Evolutionary conservation across 768 basidiomycete species (phyloP), one percentile per base, ranked within the genome.

Genomic region (Boletus fagicola): DNA sequence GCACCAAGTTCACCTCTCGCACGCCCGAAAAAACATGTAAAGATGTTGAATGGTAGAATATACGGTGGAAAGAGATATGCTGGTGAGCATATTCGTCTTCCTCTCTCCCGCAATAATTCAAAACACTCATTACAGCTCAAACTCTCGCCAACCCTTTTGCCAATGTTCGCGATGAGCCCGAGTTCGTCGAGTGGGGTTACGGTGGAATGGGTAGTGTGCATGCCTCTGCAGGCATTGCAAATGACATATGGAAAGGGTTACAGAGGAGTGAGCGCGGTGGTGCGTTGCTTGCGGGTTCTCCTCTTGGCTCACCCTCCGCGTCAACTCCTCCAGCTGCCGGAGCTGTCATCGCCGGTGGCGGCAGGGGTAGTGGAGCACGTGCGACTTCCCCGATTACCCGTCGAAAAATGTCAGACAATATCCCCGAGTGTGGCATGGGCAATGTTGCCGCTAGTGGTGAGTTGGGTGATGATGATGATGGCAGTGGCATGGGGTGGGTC

Each of bases 181-280:
- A 88, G 67, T 95, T 95, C 63, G 90, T 93, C 16, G 93, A 95
- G 71, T 95, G 93, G 93, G 93, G 93, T 0, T 90, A 88, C 56
- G 90, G 90, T 33, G 90, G 90, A 3, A 87, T 93, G 87, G 92
- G 92, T 28, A 81, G 80, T 36, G 78, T 78, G 1, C 49, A 66
- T 3, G 66, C 65, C 24, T 66, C 70, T 16, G 64, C 51, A 5
- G 72, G 63, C 11, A 58, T 68, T 31, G 71, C 64, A 20, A 70
- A 66, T 33, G 68, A 70, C 24, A 62, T 66, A 48, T 71, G 69
- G 66, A 68, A 59, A 31, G 68, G 65, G 0, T 4, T 73, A 0
- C 68, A 72, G 38, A 55, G 62, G 44, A 64, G 63, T 4, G 68
- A 66, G 28, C 67, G 65, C 7, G 71, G 69, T 43, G 61, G 63